A percentile compares a stretch with the other conserved stretches of the same genome.
phyloP scores from a whole-genome alignment of 2,329 filamentous ascomycete species.

The Apiospora hydei region DNA sequence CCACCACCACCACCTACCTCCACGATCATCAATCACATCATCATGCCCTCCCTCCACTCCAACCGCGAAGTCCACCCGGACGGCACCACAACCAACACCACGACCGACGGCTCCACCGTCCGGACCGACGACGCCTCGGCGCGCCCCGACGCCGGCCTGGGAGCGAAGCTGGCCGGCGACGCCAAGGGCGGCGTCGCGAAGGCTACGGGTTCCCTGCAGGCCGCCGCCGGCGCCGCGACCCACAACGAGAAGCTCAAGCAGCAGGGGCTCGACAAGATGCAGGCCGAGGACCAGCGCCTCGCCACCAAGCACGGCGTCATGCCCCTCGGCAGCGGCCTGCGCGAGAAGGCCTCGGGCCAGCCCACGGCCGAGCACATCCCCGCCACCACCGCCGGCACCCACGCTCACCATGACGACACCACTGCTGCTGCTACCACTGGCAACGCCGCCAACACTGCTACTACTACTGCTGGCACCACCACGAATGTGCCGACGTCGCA shows the following conservation, averaged over 20 bases:
- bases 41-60: slow-evolving; percentile 14
- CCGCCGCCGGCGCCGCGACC: slow-evolving; percentile 31
- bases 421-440: not conserved
- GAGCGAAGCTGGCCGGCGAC: slow-evolving; percentile 38
- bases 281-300: slow-evolving; percentile 36
- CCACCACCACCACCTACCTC: not conserved
- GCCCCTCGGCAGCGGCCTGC: slow-evolving; percentile 32
- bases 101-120: slow-evolving; percentile 30
- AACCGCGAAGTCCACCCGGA: slow-evolving; percentile 22
- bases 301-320: slow-evolving; percentile 35
- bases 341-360: slow-evolving; percentile 27
- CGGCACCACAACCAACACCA: slow-evolving; percentile 29
- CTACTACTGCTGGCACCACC: not conserved
- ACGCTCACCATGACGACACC: not conserved
- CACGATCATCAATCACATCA: not conserved
- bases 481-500: not conserved
- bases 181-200: slow-evolving; percentile 33
- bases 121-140: slow-evolving; percentile 33
- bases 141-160: slow-evolving; percentile 31
- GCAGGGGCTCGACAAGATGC: slow-evolving; percentile 36
- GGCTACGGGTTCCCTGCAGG: slow-evolving; percentile 34
- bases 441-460: not conserved
- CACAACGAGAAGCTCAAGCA: slow-evolving; percentile 34
- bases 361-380: slow-evolving; percentile 21
- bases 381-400: not conserved